These are phyloP conservation scores for Candida ponderosae DNA, from an alignment of 805 yeast species.

Conservation along the genomic window DNA sequence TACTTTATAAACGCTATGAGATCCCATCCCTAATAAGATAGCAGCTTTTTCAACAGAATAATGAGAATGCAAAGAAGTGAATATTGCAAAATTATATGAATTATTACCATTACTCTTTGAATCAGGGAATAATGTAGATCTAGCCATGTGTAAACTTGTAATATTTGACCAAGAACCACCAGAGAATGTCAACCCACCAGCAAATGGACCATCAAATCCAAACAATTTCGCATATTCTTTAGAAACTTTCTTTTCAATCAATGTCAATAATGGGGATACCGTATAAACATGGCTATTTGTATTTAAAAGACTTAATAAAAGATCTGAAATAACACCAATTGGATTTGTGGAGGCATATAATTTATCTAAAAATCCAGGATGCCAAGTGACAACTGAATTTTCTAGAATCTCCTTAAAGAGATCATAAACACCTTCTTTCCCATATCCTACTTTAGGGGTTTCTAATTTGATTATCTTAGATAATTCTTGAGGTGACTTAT, in stretches of 20 bases:
- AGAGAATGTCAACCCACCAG: conserved; percentile 80
- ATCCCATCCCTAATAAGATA: conserved; percentile 66
- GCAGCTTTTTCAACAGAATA: conserved; percentile 81
- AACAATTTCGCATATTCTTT: conserved; percentile 61
- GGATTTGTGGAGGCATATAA: conserved; percentile 83
- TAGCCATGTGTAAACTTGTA: conserved; percentile 71
- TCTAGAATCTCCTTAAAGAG: conserved; percentile 50
- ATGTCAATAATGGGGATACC: conserved; percentile 73
- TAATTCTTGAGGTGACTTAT: conserved; percentile 42
- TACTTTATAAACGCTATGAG: conserved; percentile 53
- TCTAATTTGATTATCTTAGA: conserved; percentile 26
- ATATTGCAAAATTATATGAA: conserved; percentile 53
- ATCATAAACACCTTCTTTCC: conserved; percentile 34
- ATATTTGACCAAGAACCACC: conserved; percentile 88
- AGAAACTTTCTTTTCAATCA: conserved; percentile 64
- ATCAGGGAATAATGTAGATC: conserved; percentile 58
- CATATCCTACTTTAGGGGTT: conserved; percentile 29
- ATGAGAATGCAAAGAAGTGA: conserved; percentile 65
- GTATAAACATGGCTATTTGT: conserved; percentile 84
- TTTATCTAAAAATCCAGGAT: conserved; percentile 78
- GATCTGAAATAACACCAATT: conserved; percentile 68
- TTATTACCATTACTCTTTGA: conserved; percentile 57
- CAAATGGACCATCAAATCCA: conserved; percentile 42
- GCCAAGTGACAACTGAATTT: conserved; percentile 79
- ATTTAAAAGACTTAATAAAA: conserved; percentile 60